phyloP scores from a whole-genome alignment of 2,329 filamentous ascomycete genomes.

The Trichoderma atrobrunneum region DNA sequence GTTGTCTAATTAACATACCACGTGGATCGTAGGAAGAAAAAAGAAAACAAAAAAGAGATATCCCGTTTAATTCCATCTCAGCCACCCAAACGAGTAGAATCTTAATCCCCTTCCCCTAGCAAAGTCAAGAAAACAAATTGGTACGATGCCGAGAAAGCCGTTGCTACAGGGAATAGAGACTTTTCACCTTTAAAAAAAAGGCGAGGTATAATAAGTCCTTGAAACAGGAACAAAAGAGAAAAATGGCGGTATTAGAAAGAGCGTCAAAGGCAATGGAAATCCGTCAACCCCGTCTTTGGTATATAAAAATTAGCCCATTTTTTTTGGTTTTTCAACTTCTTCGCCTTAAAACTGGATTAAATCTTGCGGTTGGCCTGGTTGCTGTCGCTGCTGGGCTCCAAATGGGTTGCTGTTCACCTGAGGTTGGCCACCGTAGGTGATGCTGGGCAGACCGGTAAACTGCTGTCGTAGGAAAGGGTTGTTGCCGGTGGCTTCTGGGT shows the following conservation, averaged over 20 bases:
- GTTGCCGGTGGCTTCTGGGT: slow-evolving; percentile 69
- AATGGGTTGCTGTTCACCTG: slow-evolving; percentile 57
- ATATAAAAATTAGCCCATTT: background rate
- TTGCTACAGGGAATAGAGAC: slow-evolving; percentile 5
- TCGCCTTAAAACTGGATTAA: slow-evolving; percentile 60
- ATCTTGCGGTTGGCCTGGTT: slow-evolving; percentile 52
- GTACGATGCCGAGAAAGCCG: background rate
- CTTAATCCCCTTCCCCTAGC: background rate
- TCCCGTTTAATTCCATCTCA: slow-evolving; percentile 15
- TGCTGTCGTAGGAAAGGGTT: slow-evolving; percentile 88
- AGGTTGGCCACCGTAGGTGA: slow-evolving; percentile 51
- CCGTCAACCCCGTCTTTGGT: background rate
- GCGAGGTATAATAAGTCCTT: slow-evolving; percentile 6
- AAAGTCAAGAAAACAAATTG: slow-evolving; percentile 9
- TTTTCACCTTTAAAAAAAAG: background rate
- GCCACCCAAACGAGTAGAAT: slow-evolving; percentile 15
- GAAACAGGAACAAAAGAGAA: background rate
- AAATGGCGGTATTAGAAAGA: slow-evolving; percentile 15
- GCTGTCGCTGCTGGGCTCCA: slow-evolving; percentile 47
- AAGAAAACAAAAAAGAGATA: background rate
- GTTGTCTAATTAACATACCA: slow-evolving; percentile 33
- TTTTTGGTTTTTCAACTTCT: background rate
- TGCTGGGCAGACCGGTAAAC: slow-evolving; percentile 71
- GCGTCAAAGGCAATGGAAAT: background rate
- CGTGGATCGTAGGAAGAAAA: slow-evolving; percentile 1